Evolutionary conservation across 2,329 filamentous ascomycete species (phyloP), one percentile per base, ranked within the genome.

Genomic region (Cyphellophora europaea): DNA sequence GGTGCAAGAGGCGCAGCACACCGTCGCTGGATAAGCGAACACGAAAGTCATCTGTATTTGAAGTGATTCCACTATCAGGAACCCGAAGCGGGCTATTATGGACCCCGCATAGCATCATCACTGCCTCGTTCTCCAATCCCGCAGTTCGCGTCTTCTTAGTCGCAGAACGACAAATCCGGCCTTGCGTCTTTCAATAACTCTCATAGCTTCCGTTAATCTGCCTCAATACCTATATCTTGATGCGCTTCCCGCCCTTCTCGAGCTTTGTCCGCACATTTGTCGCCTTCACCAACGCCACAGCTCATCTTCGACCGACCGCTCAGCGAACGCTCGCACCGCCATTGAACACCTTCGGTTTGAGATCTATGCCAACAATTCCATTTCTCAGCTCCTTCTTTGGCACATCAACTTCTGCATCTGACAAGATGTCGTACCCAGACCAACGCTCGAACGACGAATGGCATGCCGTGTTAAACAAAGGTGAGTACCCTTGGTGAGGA

Each of bases 381-480:
- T 84, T 94, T 48, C 53, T 94, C 23, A 70, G 82, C 48, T 76
- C 79, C 37, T 64, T 94, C 2, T 93, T 94, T 52, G 70, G 72
- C 38, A 72, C 77, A 36, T 78, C 72, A 33, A 57, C 64, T 28
- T 13, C 43, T 10, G 66, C 62, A 27, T 65, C 69, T 46, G 54
- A 59, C 44, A 44, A 53, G 23, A 66, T 66, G 62, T 66, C 67
- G 44, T 88, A 81, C 51, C 85, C 91, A n/a, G 75, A 91, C 34
- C 65, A 91, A 57, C 84, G 87, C 59, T 74, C 67, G 25, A 72
- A 87, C 14, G 75, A 84, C 37, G 87, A 96, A 64, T 98, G 91
- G 91, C 81, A 78, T 47, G 83, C 89, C 6, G 74, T 94, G 39
- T 66, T 98, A 35, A 87, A 69, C 37, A 74, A 72, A 53, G 78